Base-by-base conservation (phyloP, 2,329 filamentous ascomycete genomes). In the Lasiodiplodia theobromae region DNA sequence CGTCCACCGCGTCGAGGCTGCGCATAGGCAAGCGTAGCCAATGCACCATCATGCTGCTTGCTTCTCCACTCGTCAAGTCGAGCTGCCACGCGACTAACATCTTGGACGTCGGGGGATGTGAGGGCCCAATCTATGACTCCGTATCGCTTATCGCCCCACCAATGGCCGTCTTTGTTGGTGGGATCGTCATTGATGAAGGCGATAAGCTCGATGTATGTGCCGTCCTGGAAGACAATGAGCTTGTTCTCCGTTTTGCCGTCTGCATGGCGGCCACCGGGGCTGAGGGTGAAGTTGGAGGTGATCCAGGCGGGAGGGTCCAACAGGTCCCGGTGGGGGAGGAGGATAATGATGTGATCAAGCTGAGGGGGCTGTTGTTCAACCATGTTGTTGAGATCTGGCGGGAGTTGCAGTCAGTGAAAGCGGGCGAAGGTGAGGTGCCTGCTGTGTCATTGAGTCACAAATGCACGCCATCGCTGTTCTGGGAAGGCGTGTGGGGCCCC, bases 191-290 rank as follows among this genome's bases (percentile, higher is more conserved):
- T 76, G 60, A 87, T 80, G 74, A 91, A 91, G 49, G 87, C 85
- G 69, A 91, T 89, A 63, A 91, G 80, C 74, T 92, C 89, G 66
- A 92, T 80, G 77, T 92, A 92, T 25, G 85, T 85, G 37, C 89
- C 89, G 72, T 91, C 89, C 31, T 81, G 73, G 69, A 92, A 86
- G 16, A 90, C 78, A 23, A 91, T 84, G 21, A 92, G 85, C 53
- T 84, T 85, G 78, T 91, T 92, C 70, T 84, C 85, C 1, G 85
- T 91, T 71, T 81, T 81, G 16, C 85, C 85, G 70, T 89, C 89
- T 10, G 87, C 85, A 73, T 91, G 89, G 18, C 79, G 81, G 44
- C 89, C 89, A 66, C 90, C 89, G 2, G 86, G 82, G 38, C 85
- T 84, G 66, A 91, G 78, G 58, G 83, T 86, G 78, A 92, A 89